Evolutionary conservation across 805 yeast species (phyloP).

Genomic region (Suhomyces sp.): DNA sequence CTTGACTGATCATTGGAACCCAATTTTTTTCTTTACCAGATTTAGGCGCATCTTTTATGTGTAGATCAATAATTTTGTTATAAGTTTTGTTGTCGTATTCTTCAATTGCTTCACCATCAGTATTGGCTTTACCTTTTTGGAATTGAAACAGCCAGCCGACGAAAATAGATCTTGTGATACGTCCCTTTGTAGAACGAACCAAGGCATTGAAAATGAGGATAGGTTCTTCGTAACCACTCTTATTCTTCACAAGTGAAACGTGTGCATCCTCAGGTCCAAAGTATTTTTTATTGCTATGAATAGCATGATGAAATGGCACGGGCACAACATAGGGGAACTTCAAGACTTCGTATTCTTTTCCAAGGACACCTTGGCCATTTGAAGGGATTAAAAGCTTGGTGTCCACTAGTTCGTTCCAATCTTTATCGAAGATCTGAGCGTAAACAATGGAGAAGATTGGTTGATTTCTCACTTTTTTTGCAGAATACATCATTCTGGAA

Average conservation of each 20-base stretch:
- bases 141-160: conserved; percentile 33
- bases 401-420: conserved; percentile 22
- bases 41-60: conserved; percentile 9
- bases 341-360: conserved; percentile 4
- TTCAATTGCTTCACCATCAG: conserved; percentile 32
- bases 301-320: conserved; percentile 29
- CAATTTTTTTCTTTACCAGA: conserved; percentile 34
- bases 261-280: conserved; percentile 56
- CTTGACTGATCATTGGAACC: conserved; percentile 37
- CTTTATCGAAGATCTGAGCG: conserved; percentile 21
- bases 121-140: conserved; percentile 28
- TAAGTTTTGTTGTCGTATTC: conserved; percentile 16
- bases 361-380: no score
- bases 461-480: conserved; percentile 23
- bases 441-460: conserved; percentile 27
- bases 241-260: conserved; percentile 32
- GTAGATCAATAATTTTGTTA: conserved; percentile 21
- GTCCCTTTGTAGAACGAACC: no score
- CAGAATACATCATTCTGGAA: conserved; percentile 31
- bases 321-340: conserved; percentile 28
- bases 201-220: conserved; percentile 43
- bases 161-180: conserved; percentile 33
- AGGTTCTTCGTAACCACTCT: conserved; percentile 44
- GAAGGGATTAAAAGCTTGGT: conserved; percentile 10
- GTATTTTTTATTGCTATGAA: conserved; percentile 18